Conservation (phyloP, 2,329 filamentous ascomycete genomes). For the Furcasterigmium furcatum region DNA sequence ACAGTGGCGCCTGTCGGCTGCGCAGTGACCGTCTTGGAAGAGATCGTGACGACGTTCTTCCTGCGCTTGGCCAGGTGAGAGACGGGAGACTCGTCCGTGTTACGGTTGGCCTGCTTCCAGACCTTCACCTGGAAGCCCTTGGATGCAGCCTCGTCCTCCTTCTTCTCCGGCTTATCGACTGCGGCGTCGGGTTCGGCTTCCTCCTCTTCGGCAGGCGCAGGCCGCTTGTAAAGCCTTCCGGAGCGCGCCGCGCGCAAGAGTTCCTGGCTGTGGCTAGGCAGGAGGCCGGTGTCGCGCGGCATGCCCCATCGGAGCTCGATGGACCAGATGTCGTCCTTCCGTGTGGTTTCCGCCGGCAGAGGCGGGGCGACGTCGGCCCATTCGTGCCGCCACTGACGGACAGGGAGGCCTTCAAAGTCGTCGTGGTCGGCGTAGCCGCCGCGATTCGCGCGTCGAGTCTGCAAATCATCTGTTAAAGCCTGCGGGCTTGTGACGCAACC, state of each 20-base stretch:
- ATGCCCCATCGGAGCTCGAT: conserved; percentile 72
- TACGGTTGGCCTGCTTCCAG: conserved; percentile 61
- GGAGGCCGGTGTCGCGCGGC: conserved; percentile 79
- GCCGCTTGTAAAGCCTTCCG: conserved; percentile 71
- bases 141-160: conserved; percentile 56
- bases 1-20: conserved; percentile 51
- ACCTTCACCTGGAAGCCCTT: conserved; percentile 53
- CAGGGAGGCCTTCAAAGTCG: conserved; percentile 71
- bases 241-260: conserved; percentile 78
- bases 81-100: conserved; percentile 47
- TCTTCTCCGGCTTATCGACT: conserved; percentile 54
- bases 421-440: conserved; percentile 57
- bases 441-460: conserved; percentile 56
- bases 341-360: conserved; percentile 57
- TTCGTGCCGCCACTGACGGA: conserved; percentile 84
- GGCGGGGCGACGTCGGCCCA: conserved; percentile 66
- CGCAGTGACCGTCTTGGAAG: conserved; percentile 45
- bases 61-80: conserved; percentile 60
- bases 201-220: conserved; percentile 58
- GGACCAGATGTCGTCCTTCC: conserved; percentile 68
- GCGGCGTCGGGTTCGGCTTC: conserved; percentile 47
- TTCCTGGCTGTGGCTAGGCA: conserved; percentile 77
- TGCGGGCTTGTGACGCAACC: conserved; percentile 8
- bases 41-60: conserved; percentile 57
- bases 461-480: conserved; percentile 15